Conservation (phyloP, 768 basidiomycete genomes). For the Naganishia randhawae region DNA sequence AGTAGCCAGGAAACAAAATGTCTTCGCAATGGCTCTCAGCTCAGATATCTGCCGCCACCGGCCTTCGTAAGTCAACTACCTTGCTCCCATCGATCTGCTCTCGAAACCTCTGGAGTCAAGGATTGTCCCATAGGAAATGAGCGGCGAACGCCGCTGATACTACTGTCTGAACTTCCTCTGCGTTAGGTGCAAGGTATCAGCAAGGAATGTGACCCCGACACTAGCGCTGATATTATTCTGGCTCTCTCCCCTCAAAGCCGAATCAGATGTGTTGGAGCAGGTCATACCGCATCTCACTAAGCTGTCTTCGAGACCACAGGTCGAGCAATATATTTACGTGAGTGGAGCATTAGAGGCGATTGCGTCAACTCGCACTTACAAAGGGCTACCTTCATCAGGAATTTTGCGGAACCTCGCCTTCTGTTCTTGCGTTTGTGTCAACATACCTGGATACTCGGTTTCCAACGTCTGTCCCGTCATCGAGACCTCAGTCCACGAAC, state of each 20-base stretch:
- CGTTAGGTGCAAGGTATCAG: too few relatives aligned
- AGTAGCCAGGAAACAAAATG: neutral
- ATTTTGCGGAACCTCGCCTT: constrained; percentile 41
- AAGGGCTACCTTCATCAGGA: constrained; percentile 32
- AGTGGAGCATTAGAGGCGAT: constrained; percentile 1
- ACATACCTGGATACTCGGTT: constrained; percentile 41
- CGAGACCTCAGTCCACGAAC: constrained; percentile 13
- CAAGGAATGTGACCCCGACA: too few relatives aligned
- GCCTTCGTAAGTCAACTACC: constrained; percentile 14
- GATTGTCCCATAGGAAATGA: neutral
- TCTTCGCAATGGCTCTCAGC: constrained; percentile 17
- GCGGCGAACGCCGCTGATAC: too few relatives aligned
- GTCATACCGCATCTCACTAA: constrained; percentile 44
- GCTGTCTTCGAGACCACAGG: constrained; percentile 35
- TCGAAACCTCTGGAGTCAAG: neutral
- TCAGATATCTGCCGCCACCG: constrained; percentile 15
- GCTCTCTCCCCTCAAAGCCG: constrained; percentile 30
- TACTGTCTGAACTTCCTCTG: too few relatives aligned
- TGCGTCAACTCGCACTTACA: neutral
- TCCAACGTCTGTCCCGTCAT: constrained; percentile 28
- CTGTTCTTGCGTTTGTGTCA: constrained; percentile 38
- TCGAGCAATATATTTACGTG: constrained; percentile 43
- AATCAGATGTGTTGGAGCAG: constrained; percentile 40
- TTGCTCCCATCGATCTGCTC: neutral
- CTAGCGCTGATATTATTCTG: neutral